Conservation (phyloP, 2,329 filamentous ascomycete species). For the Colletotrichum sp. region DNA sequence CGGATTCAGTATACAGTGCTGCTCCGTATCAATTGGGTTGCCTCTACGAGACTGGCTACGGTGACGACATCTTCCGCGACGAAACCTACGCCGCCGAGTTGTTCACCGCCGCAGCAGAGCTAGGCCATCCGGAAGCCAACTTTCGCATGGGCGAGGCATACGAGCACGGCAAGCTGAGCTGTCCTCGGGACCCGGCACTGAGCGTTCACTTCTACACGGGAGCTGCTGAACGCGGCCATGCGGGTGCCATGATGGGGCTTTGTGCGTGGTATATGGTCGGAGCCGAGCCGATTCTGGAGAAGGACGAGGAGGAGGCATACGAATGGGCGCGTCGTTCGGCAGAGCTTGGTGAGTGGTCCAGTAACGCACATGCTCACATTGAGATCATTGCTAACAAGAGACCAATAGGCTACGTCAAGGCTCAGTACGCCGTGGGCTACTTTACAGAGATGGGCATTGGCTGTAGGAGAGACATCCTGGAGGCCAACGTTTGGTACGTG, state of each 20-base stretch:
- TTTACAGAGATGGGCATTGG: conserved; percentile 99
- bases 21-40: conserved; percentile 90
- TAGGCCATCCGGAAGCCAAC: conserved; percentile 86
- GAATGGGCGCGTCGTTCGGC: conserved; percentile 93
- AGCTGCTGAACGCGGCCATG: conserved; percentile 83
- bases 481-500: conserved; percentile 98
- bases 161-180: conserved; percentile 87
- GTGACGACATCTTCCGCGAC: conserved; percentile 92
- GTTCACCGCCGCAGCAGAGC: conserved; percentile 91
- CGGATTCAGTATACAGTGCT: conserved; percentile 89
- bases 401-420: conserved; percentile 66
- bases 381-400: conserved; percentile 16
- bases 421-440: conserved; percentile 95
- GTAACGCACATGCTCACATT: background rate
- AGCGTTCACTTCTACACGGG: conserved; percentile 98
- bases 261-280: conserved; percentile 99
- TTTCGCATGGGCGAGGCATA: conserved; percentile 95
- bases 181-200: conserved; percentile 87
- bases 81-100: conserved; percentile 89
- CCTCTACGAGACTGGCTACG: conserved; percentile 91
- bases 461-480: conserved; percentile 89
- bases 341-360: conserved; percentile 71
- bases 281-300: conserved; percentile 88
- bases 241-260: conserved; percentile 94
- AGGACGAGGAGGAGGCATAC: conserved; percentile 94